Conservation (phyloP, 306 rosid species). For the Cucumis melo region DNA sequence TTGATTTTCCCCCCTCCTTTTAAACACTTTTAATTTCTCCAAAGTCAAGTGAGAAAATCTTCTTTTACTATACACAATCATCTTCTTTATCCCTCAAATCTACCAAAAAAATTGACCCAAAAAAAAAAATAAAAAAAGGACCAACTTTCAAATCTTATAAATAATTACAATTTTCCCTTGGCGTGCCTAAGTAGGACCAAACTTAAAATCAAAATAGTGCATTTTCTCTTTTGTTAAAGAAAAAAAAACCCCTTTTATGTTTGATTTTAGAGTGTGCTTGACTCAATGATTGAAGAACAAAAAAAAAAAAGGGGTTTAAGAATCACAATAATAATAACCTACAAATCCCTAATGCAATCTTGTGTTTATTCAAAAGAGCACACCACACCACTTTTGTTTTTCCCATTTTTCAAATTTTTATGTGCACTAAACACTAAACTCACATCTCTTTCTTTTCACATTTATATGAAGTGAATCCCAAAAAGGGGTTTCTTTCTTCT, state of each 20-base stretch:
- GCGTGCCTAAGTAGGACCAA: conserved; percentile 6
- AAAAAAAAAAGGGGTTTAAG: not conserved
- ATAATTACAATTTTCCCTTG: not conserved
- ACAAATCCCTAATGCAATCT: not conserved
- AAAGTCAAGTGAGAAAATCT: conserved; percentile 6
- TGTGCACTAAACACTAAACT: not conserved
- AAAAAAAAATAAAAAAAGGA: not conserved
- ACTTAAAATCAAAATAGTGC: not conserved
- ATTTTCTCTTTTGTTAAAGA: not conserved
- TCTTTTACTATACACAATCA: not conserved
- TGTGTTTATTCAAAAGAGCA: not conserved
- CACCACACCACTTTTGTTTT: not conserved
- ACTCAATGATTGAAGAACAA: not conserved
- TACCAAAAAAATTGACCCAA: not conserved
- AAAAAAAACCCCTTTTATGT: not conserved
- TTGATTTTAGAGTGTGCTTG: conserved; percentile 7
- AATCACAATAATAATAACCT: not conserved
- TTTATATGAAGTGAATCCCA: not conserved
- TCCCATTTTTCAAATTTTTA: not conserved
- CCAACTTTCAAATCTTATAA: not conserved
- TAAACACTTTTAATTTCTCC: not conserved
- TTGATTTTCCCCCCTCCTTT: not conserved
- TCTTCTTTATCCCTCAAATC: not conserved
- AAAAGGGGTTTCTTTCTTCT: not conserved
- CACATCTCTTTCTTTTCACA: not conserved